Evolutionary conservation across 2,329 filamentous ascomycete species (phyloP).

Genomic region (Cladophialophora yegresii): DNA sequence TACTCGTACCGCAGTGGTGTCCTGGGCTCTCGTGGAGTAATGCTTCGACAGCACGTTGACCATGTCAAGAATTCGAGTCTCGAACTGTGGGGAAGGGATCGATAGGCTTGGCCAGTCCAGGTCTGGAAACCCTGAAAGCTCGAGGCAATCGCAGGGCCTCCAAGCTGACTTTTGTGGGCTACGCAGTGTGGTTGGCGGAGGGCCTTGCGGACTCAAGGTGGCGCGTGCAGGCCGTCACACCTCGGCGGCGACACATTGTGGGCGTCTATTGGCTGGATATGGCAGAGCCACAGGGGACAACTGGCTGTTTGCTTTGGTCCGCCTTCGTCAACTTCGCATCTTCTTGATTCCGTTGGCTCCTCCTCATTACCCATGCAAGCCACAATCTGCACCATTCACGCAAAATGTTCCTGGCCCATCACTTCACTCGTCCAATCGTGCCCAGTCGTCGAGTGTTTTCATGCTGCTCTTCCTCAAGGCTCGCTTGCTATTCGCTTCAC

Average conservation of each 20-base stretch:
- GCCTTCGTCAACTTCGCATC: not conserved
- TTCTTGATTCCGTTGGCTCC: not conserved
- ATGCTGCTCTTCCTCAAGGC: slow-evolving; percentile 6
- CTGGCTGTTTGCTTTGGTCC: not conserved
- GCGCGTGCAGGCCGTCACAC: slow-evolving; percentile 5
- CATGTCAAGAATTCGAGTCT: not conserved
- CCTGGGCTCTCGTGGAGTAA: not conserved
- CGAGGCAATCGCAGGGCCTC: too few species aligned
- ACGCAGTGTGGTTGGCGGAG: not conserved
- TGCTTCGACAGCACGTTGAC: not conserved
- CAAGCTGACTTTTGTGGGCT: not conserved
- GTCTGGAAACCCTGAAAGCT: too few species aligned
- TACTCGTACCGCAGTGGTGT: not conserved
- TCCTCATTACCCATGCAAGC: not conserved
- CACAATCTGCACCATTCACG: not conserved
- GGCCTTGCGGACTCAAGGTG: not conserved
- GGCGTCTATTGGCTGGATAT: not conserved
- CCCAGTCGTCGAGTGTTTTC: slow-evolving; percentile 1
- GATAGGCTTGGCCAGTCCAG: not conserved
- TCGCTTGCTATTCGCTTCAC: slow-evolving; percentile 3
- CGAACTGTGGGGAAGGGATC: not conserved
- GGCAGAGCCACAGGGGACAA: not conserved
- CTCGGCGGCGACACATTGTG: slow-evolving; percentile 6
- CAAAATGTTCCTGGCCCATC: slow-evolving; percentile 20
- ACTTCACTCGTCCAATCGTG: slow-evolving; percentile 9